Evolutionary conservation across 306 rosid species (phyloP).

Genomic region (Pterocarpus santalinus): DNA sequence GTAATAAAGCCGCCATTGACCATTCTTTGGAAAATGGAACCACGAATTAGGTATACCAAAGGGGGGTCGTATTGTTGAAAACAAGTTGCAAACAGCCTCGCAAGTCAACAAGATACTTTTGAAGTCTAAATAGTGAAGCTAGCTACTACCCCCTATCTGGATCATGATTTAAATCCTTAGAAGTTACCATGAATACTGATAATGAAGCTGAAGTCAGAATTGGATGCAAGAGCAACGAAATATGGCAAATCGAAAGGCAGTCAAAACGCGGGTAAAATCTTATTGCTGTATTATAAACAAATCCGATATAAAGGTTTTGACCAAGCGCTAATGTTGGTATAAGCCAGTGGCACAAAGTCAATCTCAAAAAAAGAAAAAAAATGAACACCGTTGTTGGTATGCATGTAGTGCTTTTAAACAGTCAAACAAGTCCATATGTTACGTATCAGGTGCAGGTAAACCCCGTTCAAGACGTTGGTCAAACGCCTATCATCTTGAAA

Average conservation of each 20-base stretch:
- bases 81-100: not conserved
- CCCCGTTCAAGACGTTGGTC: not conserved
- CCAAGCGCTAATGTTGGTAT: not conserved
- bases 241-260: not conserved
- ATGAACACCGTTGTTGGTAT: not conserved
- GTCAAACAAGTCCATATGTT: not conserved
- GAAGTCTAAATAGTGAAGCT: not conserved
- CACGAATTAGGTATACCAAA: not conserved
- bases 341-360: not conserved
- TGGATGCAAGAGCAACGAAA: not conserved
- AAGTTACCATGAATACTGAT: not conserved
- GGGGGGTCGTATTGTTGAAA: too few relatives aligned
- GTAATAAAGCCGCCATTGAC: constrained; percentile 6
- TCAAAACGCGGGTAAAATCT: not conserved
- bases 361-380: not conserved
- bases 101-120: not conserved
- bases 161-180: constrained; percentile 1
- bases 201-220: not conserved
- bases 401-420: not conserved
- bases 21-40: not conserved
- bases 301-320: not conserved
- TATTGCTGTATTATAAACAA: not conserved
- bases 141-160: not conserved
- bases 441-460: not conserved
- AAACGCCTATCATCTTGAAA: not conserved